Conservation (phyloP, 805 yeast species). For the Candida chilensis region DNA sequence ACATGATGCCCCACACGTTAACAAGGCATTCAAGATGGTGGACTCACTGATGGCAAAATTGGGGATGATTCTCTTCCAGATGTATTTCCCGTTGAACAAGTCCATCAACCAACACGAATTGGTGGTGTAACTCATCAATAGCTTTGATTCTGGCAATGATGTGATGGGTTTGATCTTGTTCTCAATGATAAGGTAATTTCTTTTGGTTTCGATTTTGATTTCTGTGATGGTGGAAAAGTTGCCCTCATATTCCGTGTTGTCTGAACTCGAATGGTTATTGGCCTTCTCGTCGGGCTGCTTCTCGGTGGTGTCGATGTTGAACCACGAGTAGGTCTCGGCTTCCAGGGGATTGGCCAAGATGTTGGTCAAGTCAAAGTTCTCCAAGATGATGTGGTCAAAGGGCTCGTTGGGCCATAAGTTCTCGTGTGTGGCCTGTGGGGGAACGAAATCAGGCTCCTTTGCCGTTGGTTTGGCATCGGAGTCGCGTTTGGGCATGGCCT, state of each 20-base stretch:
- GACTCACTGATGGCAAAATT: constrained; percentile 11
- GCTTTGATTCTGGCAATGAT: constrained; percentile 1
- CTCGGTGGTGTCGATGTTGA: too few relatives aligned
- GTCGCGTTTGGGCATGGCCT: constrained; percentile 2
- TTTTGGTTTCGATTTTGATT: constrained; percentile 1
- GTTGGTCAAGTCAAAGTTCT: constrained; percentile 15
- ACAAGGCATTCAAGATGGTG: constrained; percentile 17
- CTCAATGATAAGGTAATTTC: constrained; percentile 2
- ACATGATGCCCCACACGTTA: constrained; percentile 3
- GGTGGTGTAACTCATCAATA: background rate
- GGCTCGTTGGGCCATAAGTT: constrained; percentile 1
- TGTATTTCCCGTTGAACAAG: constrained; percentile 23
- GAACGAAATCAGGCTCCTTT: background rate
- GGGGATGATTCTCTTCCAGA: constrained; percentile 28
- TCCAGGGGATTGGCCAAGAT: too few relatives aligned
- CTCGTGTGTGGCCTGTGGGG: constrained; percentile 1
- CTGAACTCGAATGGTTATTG: background rate
- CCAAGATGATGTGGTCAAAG: constrained; percentile 7
- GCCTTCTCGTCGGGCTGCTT: background rate
- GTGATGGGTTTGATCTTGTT: constrained; percentile 1
- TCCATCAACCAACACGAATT: constrained; percentile 23
- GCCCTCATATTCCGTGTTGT: background rate
- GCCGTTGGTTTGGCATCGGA: background rate
- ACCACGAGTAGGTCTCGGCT: too few relatives aligned
- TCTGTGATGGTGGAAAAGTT: background rate